Evolutionary conservation across 305 asterid genomes (phyloP), one percentile per base, ranked within the genome.

Genomic region (Rubia peregrina): DNA sequence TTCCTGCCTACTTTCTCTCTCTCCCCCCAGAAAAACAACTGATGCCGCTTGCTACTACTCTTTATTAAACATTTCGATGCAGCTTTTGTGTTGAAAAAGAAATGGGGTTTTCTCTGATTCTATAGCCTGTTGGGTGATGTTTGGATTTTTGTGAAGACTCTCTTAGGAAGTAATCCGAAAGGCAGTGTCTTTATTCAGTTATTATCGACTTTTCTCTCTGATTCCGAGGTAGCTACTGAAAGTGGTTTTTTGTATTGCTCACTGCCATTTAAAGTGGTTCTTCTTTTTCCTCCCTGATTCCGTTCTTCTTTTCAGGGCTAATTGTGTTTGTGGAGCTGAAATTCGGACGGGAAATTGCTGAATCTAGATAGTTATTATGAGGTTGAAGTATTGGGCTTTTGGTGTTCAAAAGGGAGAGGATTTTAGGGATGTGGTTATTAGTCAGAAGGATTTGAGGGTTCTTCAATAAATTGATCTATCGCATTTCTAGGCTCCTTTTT

Each of bases 401-500:
- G 61, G 72, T 59, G 68, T 65, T 77, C 81, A 56, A 71, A 60
- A 71, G 11, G 71, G 79, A 60, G 75, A 78, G 56, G 78, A 72
- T 17, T 82, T 74, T 74, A 59, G 60, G 64, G 82, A 74, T 17
- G 66, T 66, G 70, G 30, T 61, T 63, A 43, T 44, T 42, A 63
- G 42, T 61, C 66, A 69, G 65, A 79, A 71, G 69, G 21, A 49
- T 69, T 65, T 63, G 38, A 44, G 60, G 67, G 22, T 51, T 73
- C 72, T 76, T 77, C 49, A 7, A 77, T 68, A 68, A 26, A 17
- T 17, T 51, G 6, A 17, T 51, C 59, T 36, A 0, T 12, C 30
- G 33, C 14, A 8, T 44, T 49, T 65, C 62, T n/a, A 69, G 41
- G 42, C 51, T 11, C n/a, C 22, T 5, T 8, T 21, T 67, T 16